A percentile compares a stretch with the other conserved stretches of the same genome.
phyloP scores from a whole-genome alignment of 495 filamentous ascomycete species.

The Hyaloscypha variabilis region DNA sequence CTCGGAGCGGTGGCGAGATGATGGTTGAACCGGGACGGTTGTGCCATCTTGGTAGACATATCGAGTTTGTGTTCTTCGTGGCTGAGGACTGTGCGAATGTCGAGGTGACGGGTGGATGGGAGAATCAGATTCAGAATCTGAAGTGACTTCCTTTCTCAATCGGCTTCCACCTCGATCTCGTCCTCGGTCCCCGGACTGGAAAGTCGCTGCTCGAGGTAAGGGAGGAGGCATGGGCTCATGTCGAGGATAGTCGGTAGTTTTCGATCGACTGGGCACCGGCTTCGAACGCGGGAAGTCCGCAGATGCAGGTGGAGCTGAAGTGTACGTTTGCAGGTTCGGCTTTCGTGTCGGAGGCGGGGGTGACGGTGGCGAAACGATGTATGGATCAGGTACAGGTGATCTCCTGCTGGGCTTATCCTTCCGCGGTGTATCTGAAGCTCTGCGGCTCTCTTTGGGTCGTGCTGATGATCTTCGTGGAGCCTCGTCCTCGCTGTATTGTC shows the following conservation, averaged over 20 bases:
- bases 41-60: conserved; percentile 24
- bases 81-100: conserved; percentile 24
- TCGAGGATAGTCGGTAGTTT: conserved; percentile 29
- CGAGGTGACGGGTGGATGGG: conserved; percentile 15
- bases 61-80: conserved; percentile 10
- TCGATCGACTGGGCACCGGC: conserved; percentile 28
- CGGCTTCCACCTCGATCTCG: conserved; percentile 27
- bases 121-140: conserved; percentile 26
- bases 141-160: conserved; percentile 24
- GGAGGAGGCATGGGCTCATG: conserved; percentile 17
- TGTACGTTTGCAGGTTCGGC: conserved; percentile 29
- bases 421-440: conserved; percentile 26
- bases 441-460: not conserved
- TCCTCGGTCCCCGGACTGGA: conserved; percentile 19
- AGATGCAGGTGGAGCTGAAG: conserved; percentile 30
- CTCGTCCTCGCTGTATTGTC: conserved; percentile 31
- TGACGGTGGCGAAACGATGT: conserved; percentile 33
- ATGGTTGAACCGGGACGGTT: conserved; percentile 9
- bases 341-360: conserved; percentile 22
- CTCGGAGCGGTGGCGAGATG: conserved; percentile 25
- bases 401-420: conserved; percentile 22
- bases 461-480: conserved; percentile 31
- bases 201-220: conserved; percentile 29
- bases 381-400: conserved; percentile 7
- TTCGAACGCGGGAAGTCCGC: not conserved